Percentiles rank a stretch among this genome's conserved stretches.
phyloP scores from a whole-genome alignment of 1,284 basidiomycete genomes.

The Tilletia caries region DNA sequence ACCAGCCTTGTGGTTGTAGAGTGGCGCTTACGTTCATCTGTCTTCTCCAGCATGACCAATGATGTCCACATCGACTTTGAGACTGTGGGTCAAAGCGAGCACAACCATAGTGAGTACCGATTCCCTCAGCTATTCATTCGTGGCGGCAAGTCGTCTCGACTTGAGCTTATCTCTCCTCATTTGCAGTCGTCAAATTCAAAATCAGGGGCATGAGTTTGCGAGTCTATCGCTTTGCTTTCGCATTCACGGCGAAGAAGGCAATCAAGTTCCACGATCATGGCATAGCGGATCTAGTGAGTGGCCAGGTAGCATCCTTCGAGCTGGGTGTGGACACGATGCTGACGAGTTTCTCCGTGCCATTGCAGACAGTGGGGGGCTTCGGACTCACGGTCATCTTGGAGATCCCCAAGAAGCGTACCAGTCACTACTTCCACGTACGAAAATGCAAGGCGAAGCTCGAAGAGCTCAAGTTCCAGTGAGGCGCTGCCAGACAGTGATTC shows the following conservation, averaged over 20 bases:
- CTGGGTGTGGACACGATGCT: neutral
- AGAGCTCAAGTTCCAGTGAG: slow-evolving; percentile 17
- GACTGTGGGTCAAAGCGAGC: slow-evolving; percentile 15
- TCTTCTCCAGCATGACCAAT: slow-evolving; percentile 17
- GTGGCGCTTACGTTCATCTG: neutral
- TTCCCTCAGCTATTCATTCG: neutral
- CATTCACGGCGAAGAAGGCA: slow-evolving; percentile 16
- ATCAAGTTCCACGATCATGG: slow-evolving; percentile 22
- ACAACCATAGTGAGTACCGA: slow-evolving; percentile 14
- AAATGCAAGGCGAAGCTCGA: slow-evolving; percentile 25
- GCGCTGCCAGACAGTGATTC: no score
- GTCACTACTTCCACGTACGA: slow-evolving; percentile 22
- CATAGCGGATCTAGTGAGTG: slow-evolving; percentile 21
- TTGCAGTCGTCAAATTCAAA: slow-evolving; percentile 21
- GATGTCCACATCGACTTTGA: slow-evolving; percentile 25
- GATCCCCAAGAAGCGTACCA: slow-evolving; percentile 17
- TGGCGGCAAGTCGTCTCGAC: neutral
- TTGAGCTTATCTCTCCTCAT: no score
- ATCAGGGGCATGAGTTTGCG: slow-evolving; percentile 24
- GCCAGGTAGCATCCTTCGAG: neutral
- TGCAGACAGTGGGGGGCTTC: slow-evolving; percentile 17
- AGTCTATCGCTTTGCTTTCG: slow-evolving; percentile 23
- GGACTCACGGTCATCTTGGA: slow-evolving; percentile 22
- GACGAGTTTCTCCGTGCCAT: neutral
- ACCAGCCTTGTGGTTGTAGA: neutral